A percentile compares a stretch with the other conserved stretches of the same genome.
Evolutionary conservation across 2,329 filamentous ascomycete species (phyloP).

Genomic region (Aspergillus fischeri): DNA sequence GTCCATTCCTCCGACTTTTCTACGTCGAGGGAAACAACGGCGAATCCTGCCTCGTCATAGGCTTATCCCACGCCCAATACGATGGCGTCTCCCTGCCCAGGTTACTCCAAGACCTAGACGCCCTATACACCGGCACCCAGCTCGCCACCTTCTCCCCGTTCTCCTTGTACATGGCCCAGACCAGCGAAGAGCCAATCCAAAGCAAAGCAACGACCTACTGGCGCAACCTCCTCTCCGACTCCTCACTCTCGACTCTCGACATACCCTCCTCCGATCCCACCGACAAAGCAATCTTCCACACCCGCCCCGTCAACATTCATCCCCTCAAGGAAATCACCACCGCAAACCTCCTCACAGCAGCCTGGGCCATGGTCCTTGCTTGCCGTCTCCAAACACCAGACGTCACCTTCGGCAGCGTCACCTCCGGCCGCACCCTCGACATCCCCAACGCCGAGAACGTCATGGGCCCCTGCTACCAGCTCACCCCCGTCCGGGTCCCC

Average conservation of each 20-base stretch:
- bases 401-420: constrained; percentile 61
- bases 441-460: constrained; percentile 51
- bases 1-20: constrained; percentile 55
- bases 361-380: constrained; percentile 59
- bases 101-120: constrained; percentile 55
- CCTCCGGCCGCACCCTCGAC: constrained; percentile 57
- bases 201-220: constrained; percentile 48
- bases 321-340: constrained; percentile 53
- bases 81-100: constrained; percentile 61
- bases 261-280: constrained; percentile 13
- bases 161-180: constrained; percentile 36
- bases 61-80: constrained; percentile 64
- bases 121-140: constrained; percentile 40
- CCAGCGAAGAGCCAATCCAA: constrained; percentile 26
- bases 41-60: constrained; percentile 44
- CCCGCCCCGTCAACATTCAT: constrained; percentile 30
- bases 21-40: constrained; percentile 37
- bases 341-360: constrained; percentile 58
- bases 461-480: constrained; percentile 54
- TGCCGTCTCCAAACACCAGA: constrained; percentile 48
- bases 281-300: constrained; percentile 23
- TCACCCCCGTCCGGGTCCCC: constrained; percentile 54
- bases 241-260: constrained; percentile 39
- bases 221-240: constrained; percentile 52
- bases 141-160: constrained; percentile 36